These are phyloP conservation scores for Salvia miltiorrhiza DNA, from an alignment of 257 asterid species.

Conservation along the genomic window DNA sequence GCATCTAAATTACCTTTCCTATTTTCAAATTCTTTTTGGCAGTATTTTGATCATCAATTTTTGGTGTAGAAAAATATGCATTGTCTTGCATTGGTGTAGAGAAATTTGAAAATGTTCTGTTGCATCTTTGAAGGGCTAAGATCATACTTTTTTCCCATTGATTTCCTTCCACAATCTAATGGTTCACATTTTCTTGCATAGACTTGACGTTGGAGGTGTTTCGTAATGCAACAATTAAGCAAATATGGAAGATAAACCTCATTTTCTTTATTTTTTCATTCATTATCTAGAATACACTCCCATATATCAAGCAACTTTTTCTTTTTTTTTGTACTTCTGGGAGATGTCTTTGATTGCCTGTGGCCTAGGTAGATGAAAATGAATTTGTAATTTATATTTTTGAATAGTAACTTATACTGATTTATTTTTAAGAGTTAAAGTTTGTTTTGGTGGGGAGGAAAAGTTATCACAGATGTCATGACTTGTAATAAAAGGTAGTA, in stretches of 20 bases:
- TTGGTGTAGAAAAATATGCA: not conserved
- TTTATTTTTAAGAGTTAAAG: too few species aligned
- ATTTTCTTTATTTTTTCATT: too few species aligned
- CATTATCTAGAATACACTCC: too few species aligned
- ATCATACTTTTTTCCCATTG: not conserved
- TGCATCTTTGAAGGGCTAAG: not conserved
- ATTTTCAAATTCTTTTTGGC: not conserved
- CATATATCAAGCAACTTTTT: not conserved
- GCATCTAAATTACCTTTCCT: not conserved
- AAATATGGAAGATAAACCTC: not conserved
- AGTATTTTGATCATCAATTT: not conserved
- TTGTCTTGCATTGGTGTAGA: not conserved
- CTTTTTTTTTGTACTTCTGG: not conserved
- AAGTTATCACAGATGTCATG: too few species aligned
- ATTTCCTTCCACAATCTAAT: not conserved
- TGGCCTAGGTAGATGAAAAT: not conserved
- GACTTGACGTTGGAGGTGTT: not conserved
- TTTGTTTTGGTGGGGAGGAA: too few species aligned
- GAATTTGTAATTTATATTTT: too few species aligned
- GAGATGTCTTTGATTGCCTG: not conserved
- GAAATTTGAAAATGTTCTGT: slow-evolving; percentile 5
- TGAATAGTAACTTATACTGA: too few species aligned
- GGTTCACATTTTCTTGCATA: slow-evolving; percentile 6
- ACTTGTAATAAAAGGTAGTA: too few species aligned
- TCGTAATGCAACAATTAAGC: not conserved